These are phyloP conservation scores for Nothophaeocryptopus gaeumannii DNA, from an alignment of 2,329 filamentous ascomycete genomes.

Conservation along the genomic window DNA sequence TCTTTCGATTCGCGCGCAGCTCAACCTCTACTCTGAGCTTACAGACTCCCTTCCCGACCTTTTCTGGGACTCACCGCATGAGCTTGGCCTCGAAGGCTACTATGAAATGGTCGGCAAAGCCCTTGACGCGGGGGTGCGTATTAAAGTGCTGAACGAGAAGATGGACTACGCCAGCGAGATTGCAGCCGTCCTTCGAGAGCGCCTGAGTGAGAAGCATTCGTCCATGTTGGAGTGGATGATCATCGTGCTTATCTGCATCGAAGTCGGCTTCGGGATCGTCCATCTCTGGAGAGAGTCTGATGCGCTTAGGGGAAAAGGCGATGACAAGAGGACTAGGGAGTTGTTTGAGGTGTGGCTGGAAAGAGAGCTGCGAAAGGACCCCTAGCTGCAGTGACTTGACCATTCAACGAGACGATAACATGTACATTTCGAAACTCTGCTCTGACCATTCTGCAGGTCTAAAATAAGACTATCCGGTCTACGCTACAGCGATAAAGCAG, in stretches of 20 bases:
- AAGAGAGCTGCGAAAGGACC: slow-evolving; percentile 23
- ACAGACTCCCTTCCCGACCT: slow-evolving; percentile 93
- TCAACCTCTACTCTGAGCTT: slow-evolving; percentile 95
- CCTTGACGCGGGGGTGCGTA: slow-evolving; percentile 85
- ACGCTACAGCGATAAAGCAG: too few species aligned
- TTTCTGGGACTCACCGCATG: slow-evolving; percentile 90
- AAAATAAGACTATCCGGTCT: too few species aligned
- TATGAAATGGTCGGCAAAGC: slow-evolving; percentile 91
- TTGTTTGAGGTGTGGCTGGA: slow-evolving; percentile 40
- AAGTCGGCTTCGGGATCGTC: slow-evolving; percentile 83
- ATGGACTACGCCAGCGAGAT: slow-evolving; percentile 98
- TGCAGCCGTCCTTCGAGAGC: slow-evolving; percentile 80
- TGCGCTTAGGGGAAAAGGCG: slow-evolving; percentile 42
- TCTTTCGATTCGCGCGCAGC: slow-evolving; percentile 79
- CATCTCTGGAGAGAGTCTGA: slow-evolving; percentile 64
- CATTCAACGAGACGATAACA: too few species aligned
- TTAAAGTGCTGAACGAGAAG: slow-evolving; percentile 89
- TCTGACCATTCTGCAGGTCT: too few species aligned
- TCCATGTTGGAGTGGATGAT: slow-evolving; percentile 92
- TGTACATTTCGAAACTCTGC: too few species aligned
- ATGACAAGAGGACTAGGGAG: slow-evolving; percentile 41
- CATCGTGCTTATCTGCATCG: slow-evolving; percentile 86
- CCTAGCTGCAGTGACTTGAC: too few species aligned
- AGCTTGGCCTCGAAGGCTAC: slow-evolving; percentile 87
- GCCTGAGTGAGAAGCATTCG: slow-evolving; percentile 85